A percentile compares a stretch with the other conserved stretches of the same genome.
phyloP scores from a whole-genome alignment of 805 yeast species.

The Candida patagonica region DNA sequence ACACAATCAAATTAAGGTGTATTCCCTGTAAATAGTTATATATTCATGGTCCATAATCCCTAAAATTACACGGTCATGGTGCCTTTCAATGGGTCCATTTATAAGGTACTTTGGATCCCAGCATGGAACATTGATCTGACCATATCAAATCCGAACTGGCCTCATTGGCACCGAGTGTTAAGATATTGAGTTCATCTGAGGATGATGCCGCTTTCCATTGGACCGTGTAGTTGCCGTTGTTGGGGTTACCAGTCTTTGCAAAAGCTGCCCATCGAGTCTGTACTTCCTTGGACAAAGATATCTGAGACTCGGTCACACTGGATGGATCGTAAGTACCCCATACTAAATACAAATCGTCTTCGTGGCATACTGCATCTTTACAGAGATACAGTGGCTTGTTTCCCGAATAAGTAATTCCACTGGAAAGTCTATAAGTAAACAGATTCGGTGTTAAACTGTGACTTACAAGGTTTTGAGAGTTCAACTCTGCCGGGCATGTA shows the following conservation, averaged over 20 bases:
- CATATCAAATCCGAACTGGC: not conserved
- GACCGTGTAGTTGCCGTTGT: conserved; percentile 7
- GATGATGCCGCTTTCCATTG: conserved; percentile 15
- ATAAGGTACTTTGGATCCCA: conserved; percentile 7
- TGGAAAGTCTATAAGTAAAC: conserved; percentile 19
- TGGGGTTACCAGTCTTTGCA: conserved; percentile 20
- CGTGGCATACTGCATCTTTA: conserved; percentile 21
- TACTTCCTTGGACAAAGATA: conserved; percentile 15
- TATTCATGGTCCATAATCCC: conserved; percentile 1
- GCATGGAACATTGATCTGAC: conserved; percentile 6
- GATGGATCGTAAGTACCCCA: conserved; percentile 21
- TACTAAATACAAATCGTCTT: conserved; percentile 22
- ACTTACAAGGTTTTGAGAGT: not conserved
- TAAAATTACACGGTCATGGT: not conserved
- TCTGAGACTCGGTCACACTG: conserved; percentile 13
- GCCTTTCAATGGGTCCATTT: conserved; percentile 7
- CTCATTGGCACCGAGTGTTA: conserved; percentile 4
- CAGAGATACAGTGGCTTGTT: conserved; percentile 15
- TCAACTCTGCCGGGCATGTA: conserved; percentile 19
- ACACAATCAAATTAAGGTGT: not conserved
- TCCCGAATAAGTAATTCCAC: conserved; percentile 21
- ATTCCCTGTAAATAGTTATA: not conserved
- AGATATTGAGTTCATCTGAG: conserved; percentile 1
- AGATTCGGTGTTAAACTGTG: conserved; percentile 6
- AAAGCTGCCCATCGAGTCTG: conserved; percentile 23